These are phyloP conservation scores for Corymbia maculata DNA, from an alignment of 345 rosid species.

Conservation along the genomic window DNA sequence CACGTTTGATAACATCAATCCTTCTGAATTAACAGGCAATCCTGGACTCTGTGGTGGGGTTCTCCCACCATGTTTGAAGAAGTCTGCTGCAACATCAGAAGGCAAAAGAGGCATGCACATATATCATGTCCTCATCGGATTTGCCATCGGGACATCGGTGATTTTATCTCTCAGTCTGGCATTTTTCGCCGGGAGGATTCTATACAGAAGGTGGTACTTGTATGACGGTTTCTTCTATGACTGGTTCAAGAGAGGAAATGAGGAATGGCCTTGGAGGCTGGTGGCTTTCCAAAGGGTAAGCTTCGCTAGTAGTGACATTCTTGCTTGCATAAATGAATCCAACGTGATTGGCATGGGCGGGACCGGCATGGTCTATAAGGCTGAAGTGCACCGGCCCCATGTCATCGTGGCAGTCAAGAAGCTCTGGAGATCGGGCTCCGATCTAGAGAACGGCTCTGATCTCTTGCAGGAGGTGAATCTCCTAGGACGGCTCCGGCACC, in stretches of 20 bases:
- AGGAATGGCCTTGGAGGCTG: conserved; percentile 91
- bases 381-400: conserved; percentile 58
- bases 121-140: conserved; percentile 45
- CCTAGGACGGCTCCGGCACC: conserved; percentile 68
- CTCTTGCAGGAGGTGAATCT: conserved; percentile 65
- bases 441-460: conserved; percentile 52
- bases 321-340: conserved; percentile 65
- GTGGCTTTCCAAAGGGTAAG: conserved; percentile 73
- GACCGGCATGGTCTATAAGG: conserved; percentile 87
- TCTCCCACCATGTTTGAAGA: conserved; percentile 45
- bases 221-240: conserved; percentile 42
- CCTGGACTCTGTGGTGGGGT: conserved; percentile 67
- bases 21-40: conserved; percentile 64
- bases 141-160: conserved; percentile 36
- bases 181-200: conserved; percentile 41
- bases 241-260: conserved; percentile 40
- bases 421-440: conserved; percentile 66
- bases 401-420: conserved; percentile 76
- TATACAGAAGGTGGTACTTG: conserved; percentile 65
- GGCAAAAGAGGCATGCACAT: conserved; percentile 26
- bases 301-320: conserved; percentile 66
- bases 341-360: conserved; percentile 90
- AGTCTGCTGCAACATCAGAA: conserved; percentile 2
- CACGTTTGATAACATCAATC: conserved; percentile 44
- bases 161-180: conserved; percentile 37